Evolutionary conservation across 495 filamentous ascomycete genomes (phyloP), one percentile per base, ranked within the genome.

Genomic region (Gamarada debralockiae): DNA sequence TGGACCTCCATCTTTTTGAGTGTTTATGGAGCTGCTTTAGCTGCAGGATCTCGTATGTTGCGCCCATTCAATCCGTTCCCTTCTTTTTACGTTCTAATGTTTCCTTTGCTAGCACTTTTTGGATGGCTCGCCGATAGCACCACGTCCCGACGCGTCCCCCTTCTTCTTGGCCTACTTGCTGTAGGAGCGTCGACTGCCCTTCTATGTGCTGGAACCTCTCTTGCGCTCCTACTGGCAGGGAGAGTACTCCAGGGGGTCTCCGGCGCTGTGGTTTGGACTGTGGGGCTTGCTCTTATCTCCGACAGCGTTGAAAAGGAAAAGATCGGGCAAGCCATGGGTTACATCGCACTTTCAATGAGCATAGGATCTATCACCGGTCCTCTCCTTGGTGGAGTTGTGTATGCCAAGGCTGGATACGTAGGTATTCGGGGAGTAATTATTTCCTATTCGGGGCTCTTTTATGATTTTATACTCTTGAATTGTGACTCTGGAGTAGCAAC

Each of bases 1-100:
- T 92, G 89, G 89, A 82, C 85, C 0, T 89, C 88, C 1, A 81
- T 92, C 34, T 75, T 96, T 1, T 69, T 96, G 2, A 84, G 86
- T 17, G 76, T 88, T 18, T 95, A 93, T 61, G 89, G 87, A 34
- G 87, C 77, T 9, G 78, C 89, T 13, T 67, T 93, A 14, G 70
- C 91, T 44, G 73, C 57, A 2, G 58, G 58, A 14, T 54, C 50
- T 51, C 53, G 48, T 24, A 34, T 29, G 27, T 10, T n/a, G n/a
- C n/a, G n/a, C n/a, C n/a, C n/a, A n/a, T n/a, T n/a, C n/a, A n/a
- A n/a, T n/a, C n/a, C n/a, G n/a, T n/a, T n/a, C n/a, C n/a, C n/a
- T n/a, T n/a, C n/a, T n/a, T n/a, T n/a, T n/a, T n/a, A n/a, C n/a
- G n/a, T n/a, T n/a, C n/a, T 4, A 39, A 5, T 39, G 14, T 39